Evolutionary conservation across 441 rosid genomes (phyloP), one percentile per base, ranked within the genome.

Genomic region (Corymbia citriodora): DNA sequence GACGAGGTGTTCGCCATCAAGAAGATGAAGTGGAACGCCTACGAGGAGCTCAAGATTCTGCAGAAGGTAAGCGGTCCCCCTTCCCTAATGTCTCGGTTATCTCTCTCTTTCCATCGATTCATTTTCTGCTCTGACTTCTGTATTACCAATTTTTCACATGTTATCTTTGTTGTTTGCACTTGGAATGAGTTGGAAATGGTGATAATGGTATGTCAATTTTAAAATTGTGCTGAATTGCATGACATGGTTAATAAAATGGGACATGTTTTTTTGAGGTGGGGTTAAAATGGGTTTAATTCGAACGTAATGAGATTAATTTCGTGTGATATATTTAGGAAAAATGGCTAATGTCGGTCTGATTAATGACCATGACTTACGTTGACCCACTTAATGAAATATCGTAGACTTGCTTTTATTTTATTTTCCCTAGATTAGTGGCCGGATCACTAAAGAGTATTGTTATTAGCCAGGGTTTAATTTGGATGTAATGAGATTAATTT

Each of bases 11-110:
- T 91, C 91, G 96, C 98, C 79, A 94, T 96, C 93, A 95, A 96
- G 94, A 93, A 94, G 94, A 95, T 96, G 96, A 95, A 92, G 81
- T 95, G 96, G 98, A 94, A 96, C 89, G 96, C 98, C 72, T 87
- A 25, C 52, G 96, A 96, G 90, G 98, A 96, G 95, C 95, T 96
- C 92, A 95, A 93, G 94, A 95, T 96, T 91, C 92, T 95, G 90
- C 96, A 95, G 86, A 95, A 95, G 96, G 97, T 96, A 95, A 83
- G 31, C 29, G n/a, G 40, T 40, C 40, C 40, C 40, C 40, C 50
- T 2, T 40, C 40, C 40, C 40, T 40, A 40, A 40, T 45, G 52
- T 21, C 85, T 45, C 9, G 1, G 2, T 79, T 79, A 45, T 40
- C 85, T 79, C 85, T 79, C 40, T 40, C 40, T 40, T 40, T 40